phyloP scores from a whole-genome alignment of 345 rosid species.

The Syzygium grande region DNA sequence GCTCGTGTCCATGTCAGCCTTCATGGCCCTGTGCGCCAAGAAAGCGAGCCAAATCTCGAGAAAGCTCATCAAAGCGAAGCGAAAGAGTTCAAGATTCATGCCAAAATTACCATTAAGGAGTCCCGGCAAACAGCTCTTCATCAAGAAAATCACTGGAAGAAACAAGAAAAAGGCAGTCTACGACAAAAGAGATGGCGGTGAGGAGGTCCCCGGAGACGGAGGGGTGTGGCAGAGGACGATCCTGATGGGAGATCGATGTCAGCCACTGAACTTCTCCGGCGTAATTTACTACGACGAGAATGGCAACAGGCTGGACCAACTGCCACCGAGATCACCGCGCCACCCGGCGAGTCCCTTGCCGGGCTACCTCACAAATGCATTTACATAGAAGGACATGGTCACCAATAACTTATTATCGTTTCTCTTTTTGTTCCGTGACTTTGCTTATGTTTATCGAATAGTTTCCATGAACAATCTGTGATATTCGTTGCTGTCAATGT shows the following conservation, averaged over 20 bases:
- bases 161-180: constrained; percentile 26
- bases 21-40: constrained; percentile 48
- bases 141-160: constrained; percentile 22
- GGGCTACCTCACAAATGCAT: constrained; percentile 5
- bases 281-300: constrained; percentile 68
- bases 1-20: constrained; percentile 25
- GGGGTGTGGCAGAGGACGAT: constrained; percentile 88
- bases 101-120: neutral
- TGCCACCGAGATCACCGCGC: constrained; percentile 74
- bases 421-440: neutral
- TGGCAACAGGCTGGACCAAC: constrained; percentile 51
- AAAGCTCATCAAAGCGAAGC: constrained; percentile 31
- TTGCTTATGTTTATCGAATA: neutral
- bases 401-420: neutral
- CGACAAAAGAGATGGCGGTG: constrained; percentile 30
- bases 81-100: neutral
- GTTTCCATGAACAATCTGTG: neutral
- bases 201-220: constrained; percentile 52
- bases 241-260: constrained; percentile 92
- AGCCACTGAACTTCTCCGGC: constrained; percentile 89
- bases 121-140: neutral
- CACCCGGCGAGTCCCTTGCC: constrained; percentile 47
- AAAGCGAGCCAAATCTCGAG: constrained; percentile 38
- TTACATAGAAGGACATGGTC: neutral
- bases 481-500: neutral